phyloP scores from a whole-genome alignment of 2,329 filamentous ascomycete species.

The Dactylellina parvicollis region DNA sequence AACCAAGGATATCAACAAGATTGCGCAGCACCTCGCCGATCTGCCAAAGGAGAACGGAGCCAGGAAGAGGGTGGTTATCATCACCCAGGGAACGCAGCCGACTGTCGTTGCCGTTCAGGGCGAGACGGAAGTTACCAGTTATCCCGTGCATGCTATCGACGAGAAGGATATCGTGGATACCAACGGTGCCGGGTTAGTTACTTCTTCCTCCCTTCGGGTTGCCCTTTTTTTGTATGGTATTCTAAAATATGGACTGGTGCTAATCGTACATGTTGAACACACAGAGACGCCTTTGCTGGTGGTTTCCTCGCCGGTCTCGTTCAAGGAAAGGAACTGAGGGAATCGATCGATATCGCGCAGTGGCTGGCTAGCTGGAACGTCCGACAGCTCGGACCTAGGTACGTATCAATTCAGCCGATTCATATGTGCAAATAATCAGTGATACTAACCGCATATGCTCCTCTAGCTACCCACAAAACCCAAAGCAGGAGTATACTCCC shows the following conservation, averaged over 20 bases:
- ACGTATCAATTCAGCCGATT: slow-evolving; percentile 64
- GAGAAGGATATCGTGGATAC: slow-evolving; percentile 88
- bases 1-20: slow-evolving; percentile 81
- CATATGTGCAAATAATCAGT: not conserved
- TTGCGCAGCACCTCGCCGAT: slow-evolving; percentile 84
- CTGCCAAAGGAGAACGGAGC: slow-evolving; percentile 90
- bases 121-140: slow-evolving; percentile 73
- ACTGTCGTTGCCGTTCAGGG: slow-evolving; percentile 84
- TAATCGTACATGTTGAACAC: not conserved
- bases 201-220: not conserved
- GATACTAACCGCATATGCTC: slow-evolving; percentile 31
- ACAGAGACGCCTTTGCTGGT: slow-evolving; percentile 92
- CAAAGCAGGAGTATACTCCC: slow-evolving; percentile 78
- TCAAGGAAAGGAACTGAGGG: slow-evolving; percentile 80
- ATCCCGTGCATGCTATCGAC: slow-evolving; percentile 81
- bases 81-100: slow-evolving; percentile 93
- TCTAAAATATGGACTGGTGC: not conserved
- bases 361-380: slow-evolving; percentile 96
- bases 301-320: slow-evolving; percentile 91
- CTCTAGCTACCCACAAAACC: slow-evolving; percentile 78
- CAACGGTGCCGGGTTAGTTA: slow-evolving; percentile 80
- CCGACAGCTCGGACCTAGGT: slow-evolving; percentile 94
- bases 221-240: not conserved
- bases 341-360: slow-evolving; percentile 88
- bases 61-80: slow-evolving; percentile 84